Conservation (phyloP, 208 protist species). For the Leptomonas seymouri region DNA sequence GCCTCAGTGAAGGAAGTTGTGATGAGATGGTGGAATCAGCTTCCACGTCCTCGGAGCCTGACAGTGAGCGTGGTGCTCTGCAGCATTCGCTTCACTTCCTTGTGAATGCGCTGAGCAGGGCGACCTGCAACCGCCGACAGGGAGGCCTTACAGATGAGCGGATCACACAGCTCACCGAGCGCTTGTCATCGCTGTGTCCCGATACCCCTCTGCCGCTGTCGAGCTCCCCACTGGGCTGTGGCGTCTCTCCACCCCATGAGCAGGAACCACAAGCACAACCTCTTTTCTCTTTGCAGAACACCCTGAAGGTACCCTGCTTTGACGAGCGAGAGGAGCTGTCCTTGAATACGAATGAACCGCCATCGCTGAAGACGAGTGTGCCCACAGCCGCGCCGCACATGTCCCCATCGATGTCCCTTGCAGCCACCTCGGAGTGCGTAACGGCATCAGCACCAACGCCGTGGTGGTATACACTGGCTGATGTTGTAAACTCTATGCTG, state of each 20-base stretch:
- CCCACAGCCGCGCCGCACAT: neutral
- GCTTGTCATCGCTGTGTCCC: neutral
- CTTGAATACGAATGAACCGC: neutral
- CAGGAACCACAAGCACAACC: neutral
- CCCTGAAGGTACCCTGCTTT: neutral
- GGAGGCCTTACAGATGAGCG: neutral
- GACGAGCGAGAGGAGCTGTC: neutral
- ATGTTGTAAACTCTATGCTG: conserved; percentile 4
- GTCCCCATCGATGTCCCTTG: neutral
- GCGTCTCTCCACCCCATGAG: neutral
- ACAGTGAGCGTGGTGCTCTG: neutral
- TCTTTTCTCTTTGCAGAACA: neutral
- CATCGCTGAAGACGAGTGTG: conserved; percentile 3
- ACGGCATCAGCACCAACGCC: neutral
- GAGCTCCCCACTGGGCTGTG: neutral
- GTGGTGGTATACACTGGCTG: conserved; percentile 9
- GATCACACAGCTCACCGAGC: neutral
- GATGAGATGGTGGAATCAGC: neutral
- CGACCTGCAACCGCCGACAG: neutral
- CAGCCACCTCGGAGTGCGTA: neutral
- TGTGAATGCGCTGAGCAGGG: neutral
- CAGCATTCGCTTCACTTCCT: neutral
- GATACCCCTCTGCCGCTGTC: neutral
- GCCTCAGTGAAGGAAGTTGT: too few species aligned
- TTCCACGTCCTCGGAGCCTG: neutral